Evolutionary conservation across 441 rosid species (phyloP).

Genomic region (Metrosideros polymorpha): DNA sequence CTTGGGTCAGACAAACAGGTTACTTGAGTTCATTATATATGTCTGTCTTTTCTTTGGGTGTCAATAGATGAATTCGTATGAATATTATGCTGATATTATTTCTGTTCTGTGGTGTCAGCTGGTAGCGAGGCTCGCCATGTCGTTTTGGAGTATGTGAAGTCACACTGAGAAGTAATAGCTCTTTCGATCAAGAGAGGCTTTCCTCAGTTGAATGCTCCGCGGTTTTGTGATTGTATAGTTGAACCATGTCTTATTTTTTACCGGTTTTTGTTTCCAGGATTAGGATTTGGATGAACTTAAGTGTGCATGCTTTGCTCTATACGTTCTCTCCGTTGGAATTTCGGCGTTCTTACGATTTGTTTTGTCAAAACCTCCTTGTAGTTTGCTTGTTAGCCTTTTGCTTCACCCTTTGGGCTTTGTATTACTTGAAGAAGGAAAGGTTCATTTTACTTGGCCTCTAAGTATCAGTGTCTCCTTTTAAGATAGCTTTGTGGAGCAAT

Average conservation of each 20-base stretch:
- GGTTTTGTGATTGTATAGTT: too few relatives aligned
- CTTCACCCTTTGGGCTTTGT: background rate
- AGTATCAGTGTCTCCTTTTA: background rate
- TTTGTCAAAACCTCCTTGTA: background rate
- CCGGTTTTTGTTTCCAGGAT: too few relatives aligned
- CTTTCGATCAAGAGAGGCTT: too few relatives aligned
- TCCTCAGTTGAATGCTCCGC: too few relatives aligned
- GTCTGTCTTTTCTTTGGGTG: background rate
- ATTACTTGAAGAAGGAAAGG: background rate
- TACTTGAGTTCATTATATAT: background rate
- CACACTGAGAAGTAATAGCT: too few relatives aligned
- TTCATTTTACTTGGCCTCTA: background rate
- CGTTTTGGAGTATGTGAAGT: too few relatives aligned
- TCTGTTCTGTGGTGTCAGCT: conserved; percentile 17
- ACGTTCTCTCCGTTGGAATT: too few relatives aligned
- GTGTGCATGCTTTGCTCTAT: too few relatives aligned
- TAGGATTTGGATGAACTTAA: too few relatives aligned
- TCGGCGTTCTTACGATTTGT: too few relatives aligned
- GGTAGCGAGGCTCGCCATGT: too few relatives aligned
- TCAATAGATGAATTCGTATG: background rate
- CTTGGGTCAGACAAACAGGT: conserved; percentile 59
- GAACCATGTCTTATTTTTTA: too few relatives aligned
- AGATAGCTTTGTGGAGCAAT: background rate
- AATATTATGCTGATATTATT: conserved; percentile 2
- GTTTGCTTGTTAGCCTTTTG: background rate